These are phyloP conservation scores for Iris pallida DNA, from an alignment of 116 monocot species.

Conservation along the genomic window DNA sequence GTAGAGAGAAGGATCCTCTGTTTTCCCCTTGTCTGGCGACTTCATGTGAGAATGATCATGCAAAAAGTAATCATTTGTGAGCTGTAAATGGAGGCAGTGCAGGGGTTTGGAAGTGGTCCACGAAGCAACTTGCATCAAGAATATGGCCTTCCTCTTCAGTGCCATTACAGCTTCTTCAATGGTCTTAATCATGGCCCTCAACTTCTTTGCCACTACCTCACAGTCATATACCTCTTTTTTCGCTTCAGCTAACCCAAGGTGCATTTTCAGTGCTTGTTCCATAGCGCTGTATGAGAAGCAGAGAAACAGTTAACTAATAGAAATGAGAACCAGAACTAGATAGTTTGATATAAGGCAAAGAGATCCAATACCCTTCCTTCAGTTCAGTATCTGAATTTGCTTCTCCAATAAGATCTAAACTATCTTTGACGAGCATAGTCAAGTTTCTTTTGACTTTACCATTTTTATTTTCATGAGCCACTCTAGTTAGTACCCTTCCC, in stretches of 20 bases:
- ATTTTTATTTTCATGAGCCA: slow-evolving; percentile 41
- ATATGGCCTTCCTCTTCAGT: slow-evolving; percentile 48
- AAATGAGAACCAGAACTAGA: not conserved
- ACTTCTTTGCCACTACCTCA: slow-evolving; percentile 38
- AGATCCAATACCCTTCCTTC: slow-evolving; percentile 24
- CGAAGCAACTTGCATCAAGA: slow-evolving; percentile 59
- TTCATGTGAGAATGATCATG: slow-evolving; percentile 20
- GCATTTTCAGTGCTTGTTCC: slow-evolving; percentile 53
- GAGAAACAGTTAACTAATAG: not conserved
- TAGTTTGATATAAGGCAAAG: not conserved
- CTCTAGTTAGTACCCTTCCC: slow-evolving; percentile 63
- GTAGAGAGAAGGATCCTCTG: slow-evolving; percentile 53
- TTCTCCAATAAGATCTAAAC: slow-evolving; percentile 41
- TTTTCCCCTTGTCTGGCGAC: slow-evolving; percentile 27
- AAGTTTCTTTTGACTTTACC: slow-evolving; percentile 26
- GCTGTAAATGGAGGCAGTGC: slow-evolving; percentile 55
- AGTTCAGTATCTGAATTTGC: slow-evolving; percentile 57
- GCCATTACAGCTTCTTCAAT: slow-evolving; percentile 43
- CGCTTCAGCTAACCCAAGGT: slow-evolving; percentile 34
- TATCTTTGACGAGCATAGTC: slow-evolving; percentile 48
- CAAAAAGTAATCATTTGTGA: slow-evolving; percentile 56
- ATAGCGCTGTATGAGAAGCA: slow-evolving; percentile 35
- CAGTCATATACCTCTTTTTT: slow-evolving; percentile 45
- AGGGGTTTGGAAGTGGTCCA: slow-evolving; percentile 58
- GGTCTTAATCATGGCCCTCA: slow-evolving; percentile 54